phyloP scores from a whole-genome alignment of 257 asterid genomes.

The Ballota nigra region DNA sequence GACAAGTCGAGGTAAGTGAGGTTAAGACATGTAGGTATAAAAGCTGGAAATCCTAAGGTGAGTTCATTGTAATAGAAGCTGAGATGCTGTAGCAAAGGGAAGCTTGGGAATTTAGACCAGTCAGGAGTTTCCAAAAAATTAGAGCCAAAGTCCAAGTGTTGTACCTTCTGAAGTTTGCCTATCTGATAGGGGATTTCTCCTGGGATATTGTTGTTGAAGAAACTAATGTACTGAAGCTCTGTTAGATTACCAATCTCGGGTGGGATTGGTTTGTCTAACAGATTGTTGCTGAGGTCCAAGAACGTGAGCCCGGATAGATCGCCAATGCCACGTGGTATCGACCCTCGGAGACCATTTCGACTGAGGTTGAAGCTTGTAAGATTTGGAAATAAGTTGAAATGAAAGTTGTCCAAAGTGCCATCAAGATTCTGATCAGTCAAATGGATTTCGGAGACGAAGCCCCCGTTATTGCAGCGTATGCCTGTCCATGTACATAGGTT shows the following conservation, averaged over 20 bases:
- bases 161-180: conserved; percentile 53
- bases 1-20: conserved; percentile 68
- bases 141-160: conserved; percentile 61
- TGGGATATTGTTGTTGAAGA: conserved; percentile 45
- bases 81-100: conserved; percentile 51
- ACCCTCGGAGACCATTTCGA: conserved; percentile 48
- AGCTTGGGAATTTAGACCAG: conserved; percentile 52
- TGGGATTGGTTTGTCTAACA: conserved; percentile 43
- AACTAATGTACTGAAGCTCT: conserved; percentile 41
- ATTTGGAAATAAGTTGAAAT: conserved; percentile 43
- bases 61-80: conserved; percentile 47
- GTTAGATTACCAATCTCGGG: conserved; percentile 57
- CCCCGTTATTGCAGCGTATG: conserved; percentile 41
- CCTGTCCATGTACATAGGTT: conserved; percentile 66
- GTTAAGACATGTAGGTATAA: conserved; percentile 44
- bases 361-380: conserved; percentile 44
- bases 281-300: conserved; percentile 68
- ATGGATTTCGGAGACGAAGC: conserved; percentile 43
- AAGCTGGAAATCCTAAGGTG: conserved; percentile 52
- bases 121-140: conserved; percentile 53
- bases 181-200: conserved; percentile 64
- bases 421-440: conserved; percentile 39
- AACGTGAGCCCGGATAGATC: conserved; percentile 38
- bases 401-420: conserved; percentile 41
- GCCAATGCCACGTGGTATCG: conserved; percentile 63